A percentile compares a stretch with the other conserved stretches of the same genome.
phyloP scores from a whole-genome alignment of 2,329 filamentous ascomycete genomes.

The Aspergillus flavus region DNA sequence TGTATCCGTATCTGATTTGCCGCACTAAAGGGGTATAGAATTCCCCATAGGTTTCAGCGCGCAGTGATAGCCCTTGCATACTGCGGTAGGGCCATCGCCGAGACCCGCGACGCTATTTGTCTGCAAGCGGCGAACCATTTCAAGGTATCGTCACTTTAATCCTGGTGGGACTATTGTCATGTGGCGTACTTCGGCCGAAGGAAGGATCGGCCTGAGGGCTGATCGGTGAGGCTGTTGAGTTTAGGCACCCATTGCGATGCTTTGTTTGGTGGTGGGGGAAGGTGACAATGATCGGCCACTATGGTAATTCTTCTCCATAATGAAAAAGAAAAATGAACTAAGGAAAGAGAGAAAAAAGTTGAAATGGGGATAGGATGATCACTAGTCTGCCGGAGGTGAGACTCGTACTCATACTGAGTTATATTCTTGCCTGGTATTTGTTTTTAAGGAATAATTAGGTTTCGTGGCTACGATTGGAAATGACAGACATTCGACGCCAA shows the following conservation, averaged over 20 bases:
- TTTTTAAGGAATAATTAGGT: not conserved
- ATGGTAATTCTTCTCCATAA: too few relatives aligned
- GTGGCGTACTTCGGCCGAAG: not conserved
- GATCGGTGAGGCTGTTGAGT: not conserved
- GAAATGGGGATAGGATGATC: not conserved
- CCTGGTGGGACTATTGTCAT: constrained; percentile 1
- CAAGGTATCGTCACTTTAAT: not conserved
- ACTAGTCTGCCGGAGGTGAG: not conserved
- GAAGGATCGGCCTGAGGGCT: not conserved
- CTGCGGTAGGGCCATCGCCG: not conserved
- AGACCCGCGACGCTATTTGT: not conserved
- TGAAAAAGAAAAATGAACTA: not conserved
- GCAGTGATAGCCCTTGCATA: not conserved
- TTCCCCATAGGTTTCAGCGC: not conserved
- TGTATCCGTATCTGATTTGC: not conserved
- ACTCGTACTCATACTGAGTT: not conserved
- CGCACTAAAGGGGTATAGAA: not conserved
- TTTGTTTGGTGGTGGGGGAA: not conserved
- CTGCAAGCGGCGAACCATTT: not conserved
- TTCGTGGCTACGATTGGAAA: not conserved
- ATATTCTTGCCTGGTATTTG: not conserved
- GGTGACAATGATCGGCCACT: not conserved
- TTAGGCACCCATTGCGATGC: not conserved
- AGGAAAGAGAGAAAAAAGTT: not conserved
- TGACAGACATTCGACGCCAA: not conserved